Evolutionary conservation across 1,284 basidiomycete species (phyloP).

Genomic region (Boletus sp.): DNA sequence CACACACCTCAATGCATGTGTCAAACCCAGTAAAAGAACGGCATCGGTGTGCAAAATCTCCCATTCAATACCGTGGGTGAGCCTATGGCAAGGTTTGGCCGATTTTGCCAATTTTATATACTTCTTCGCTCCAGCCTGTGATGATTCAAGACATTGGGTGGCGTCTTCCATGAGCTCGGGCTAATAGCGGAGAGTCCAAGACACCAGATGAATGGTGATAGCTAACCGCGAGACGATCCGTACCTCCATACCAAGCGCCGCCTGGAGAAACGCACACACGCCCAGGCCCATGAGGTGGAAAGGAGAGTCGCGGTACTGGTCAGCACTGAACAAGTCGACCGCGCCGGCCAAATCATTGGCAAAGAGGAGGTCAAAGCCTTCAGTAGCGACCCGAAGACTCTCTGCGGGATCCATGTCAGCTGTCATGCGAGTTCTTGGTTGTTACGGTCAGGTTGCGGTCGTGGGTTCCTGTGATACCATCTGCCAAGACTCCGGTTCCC

Average conservation of each 20-base stretch:
- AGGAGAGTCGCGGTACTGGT: conserved; percentile 43
- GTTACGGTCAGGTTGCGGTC: not conserved
- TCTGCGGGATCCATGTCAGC: conserved; percentile 29
- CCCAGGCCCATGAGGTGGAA: conserved; percentile 71
- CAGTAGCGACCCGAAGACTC: conserved; percentile 48
- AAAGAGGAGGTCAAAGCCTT: conserved; percentile 67
- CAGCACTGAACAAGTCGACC: conserved; percentile 44
- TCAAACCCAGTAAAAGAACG: conserved; percentile 63
- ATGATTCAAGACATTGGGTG: conserved; percentile 45
- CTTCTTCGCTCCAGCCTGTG: conserved; percentile 59
- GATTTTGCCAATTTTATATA: conserved; percentile 46
- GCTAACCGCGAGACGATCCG: conserved; percentile 5
- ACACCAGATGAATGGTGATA: not conserved
- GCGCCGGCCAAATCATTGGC: conserved; percentile 59
- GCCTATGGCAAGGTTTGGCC: conserved; percentile 39
- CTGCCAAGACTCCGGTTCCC: conserved; percentile 7
- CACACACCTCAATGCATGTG: conserved; percentile 62
- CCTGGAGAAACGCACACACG: conserved; percentile 70
- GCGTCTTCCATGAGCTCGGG: conserved; percentile 46
- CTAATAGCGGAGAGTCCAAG: conserved; percentile 5
- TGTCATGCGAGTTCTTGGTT: not conserved
- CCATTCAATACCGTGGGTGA: conserved; percentile 63
- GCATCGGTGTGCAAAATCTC: conserved; percentile 71
- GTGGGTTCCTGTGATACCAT: conserved; percentile 3
- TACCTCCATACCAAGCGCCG: conserved; percentile 78